Evolutionary conservation across 257 asterid genomes (phyloP).

Genomic region (Haberlea rhodopensis): DNA sequence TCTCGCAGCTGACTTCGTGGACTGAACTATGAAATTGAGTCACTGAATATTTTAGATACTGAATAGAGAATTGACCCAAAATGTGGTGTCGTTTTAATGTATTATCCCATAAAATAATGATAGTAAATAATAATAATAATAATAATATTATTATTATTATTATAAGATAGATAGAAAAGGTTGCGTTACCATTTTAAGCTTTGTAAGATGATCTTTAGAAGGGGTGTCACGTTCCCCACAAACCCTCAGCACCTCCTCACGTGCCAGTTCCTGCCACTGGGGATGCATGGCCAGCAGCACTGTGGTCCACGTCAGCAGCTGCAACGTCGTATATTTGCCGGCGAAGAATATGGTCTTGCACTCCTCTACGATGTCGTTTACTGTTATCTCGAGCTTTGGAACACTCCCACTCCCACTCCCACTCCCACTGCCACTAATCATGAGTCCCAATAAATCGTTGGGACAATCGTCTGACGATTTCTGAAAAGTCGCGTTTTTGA

Average conservation of each 20-base stretch:
- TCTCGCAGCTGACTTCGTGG: no score
- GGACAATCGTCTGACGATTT: conserved; percentile 59
- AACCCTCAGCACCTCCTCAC: conserved; percentile 83
- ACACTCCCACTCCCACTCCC: conserved; percentile 14
- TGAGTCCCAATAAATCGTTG: conserved; percentile 68
- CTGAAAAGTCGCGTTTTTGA: conserved; percentile 26
- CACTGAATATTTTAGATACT: no score
- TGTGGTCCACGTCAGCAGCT: conserved; percentile 87
- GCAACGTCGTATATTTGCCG: conserved; percentile 83
- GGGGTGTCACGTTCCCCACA: conserved; percentile 87
- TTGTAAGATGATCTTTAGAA: conserved; percentile 54
- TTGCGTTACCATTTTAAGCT: conserved; percentile 85
- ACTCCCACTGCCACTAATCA: conserved; percentile 57
- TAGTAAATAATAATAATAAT: no score
- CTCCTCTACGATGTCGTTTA: conserved; percentile 79
- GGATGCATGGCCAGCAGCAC: conserved; percentile 90
- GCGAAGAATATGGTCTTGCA: conserved; percentile 93
- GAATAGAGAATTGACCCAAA: no score
- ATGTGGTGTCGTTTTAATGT: no score
- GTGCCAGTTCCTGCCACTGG: conserved; percentile 94
- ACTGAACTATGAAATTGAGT: no score
- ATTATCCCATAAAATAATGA: no score
- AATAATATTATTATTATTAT: no score
- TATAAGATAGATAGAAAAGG: no score
- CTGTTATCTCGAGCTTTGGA: conserved; percentile 30